Percentiles rank a stretch among this genome's conserved stretches.
phyloP scores from a whole-genome alignment of 805 yeast species.

The Wickerhamiella galacta region DNA sequence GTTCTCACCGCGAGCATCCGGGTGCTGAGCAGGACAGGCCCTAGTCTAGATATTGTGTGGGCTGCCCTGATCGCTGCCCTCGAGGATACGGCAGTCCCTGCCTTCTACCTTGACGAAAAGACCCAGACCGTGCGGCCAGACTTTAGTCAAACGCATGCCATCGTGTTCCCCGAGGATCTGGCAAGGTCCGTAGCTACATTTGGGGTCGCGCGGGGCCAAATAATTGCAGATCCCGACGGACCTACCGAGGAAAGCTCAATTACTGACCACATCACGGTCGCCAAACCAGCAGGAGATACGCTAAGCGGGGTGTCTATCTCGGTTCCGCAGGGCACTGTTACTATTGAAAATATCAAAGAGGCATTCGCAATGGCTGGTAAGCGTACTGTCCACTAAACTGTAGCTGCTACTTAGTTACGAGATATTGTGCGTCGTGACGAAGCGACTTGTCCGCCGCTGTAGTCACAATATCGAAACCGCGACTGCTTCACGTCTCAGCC shows the following conservation, averaged over 20 bases:
- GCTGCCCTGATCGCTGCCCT: constrained; percentile 50
- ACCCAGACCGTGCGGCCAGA: constrained; percentile 24
- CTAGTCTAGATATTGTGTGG: constrained; percentile 64
- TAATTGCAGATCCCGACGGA: constrained; percentile 67
- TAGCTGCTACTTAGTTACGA: no score
- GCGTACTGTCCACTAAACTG: no score
- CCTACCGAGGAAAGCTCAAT: constrained; percentile 62
- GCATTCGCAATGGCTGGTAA: no score
- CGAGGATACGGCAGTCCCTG: constrained; percentile 42
- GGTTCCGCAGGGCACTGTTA: no score
- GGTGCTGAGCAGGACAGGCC: constrained; percentile 69
- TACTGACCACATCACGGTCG: constrained; percentile 7
- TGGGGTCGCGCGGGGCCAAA: constrained; percentile 34
- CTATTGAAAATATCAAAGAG: no score
- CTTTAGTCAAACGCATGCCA: constrained; percentile 33
- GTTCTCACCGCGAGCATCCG: constrained; percentile 58
- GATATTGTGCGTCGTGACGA: no score
- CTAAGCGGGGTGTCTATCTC: neutral
- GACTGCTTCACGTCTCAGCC: no score
- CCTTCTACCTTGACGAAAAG: constrained; percentile 44
- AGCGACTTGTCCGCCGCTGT: no score
- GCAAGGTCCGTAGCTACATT: constrained; percentile 29
- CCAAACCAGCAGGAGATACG: neutral
- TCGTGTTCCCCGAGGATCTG: constrained; percentile 26
- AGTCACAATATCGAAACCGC: no score